Percentiles rank a stretch among this genome's conserved stretches.
These are phyloP conservation scores for Botryotinia narcissicola DNA, from an alignment of 2,329 filamentous ascomycete genomes.

Conservation along the genomic window DNA sequence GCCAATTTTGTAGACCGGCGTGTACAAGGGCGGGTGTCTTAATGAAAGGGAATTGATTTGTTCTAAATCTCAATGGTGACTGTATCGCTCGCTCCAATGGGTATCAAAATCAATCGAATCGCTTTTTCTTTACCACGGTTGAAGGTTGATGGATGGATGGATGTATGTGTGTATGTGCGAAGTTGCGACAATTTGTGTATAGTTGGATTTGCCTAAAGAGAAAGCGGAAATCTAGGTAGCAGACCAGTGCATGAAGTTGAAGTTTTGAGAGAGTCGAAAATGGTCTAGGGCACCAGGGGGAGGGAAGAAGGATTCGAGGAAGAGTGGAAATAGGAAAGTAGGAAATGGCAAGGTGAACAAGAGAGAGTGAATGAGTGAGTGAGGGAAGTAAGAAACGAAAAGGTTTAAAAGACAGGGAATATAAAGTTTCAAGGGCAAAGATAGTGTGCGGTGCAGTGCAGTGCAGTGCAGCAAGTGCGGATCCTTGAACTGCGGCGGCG, in stretches of 20 bases:
- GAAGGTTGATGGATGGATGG: neutral
- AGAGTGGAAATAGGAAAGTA: neutral
- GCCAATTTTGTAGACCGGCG: neutral
- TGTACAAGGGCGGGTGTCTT: slow-evolving; percentile 16
- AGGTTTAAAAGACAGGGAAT: neutral
- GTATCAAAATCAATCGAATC: slow-evolving; percentile 11
- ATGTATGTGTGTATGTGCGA: neutral
- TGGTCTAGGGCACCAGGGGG: neutral
- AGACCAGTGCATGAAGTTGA: slow-evolving; percentile 17
- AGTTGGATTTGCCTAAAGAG: slow-evolving; percentile 10
- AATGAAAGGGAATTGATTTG: neutral
- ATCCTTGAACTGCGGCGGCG: neutral
- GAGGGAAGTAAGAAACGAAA: neutral
- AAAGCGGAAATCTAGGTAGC: slow-evolving; percentile 10
- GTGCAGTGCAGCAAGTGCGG: neutral
- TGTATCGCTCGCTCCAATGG: slow-evolving; percentile 15
- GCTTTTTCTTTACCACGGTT: neutral
- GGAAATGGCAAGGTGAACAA: neutral
- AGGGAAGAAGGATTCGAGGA: neutral
- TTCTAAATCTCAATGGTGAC: neutral
- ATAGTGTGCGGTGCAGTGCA: neutral
- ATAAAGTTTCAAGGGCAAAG: neutral
- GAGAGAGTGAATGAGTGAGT: neutral
- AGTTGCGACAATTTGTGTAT: slow-evolving; percentile 10
- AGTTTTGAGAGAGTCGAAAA: neutral